phyloP scores from a whole-genome alignment of 441 rosid species.

The Adansonia gregorii region DNA sequence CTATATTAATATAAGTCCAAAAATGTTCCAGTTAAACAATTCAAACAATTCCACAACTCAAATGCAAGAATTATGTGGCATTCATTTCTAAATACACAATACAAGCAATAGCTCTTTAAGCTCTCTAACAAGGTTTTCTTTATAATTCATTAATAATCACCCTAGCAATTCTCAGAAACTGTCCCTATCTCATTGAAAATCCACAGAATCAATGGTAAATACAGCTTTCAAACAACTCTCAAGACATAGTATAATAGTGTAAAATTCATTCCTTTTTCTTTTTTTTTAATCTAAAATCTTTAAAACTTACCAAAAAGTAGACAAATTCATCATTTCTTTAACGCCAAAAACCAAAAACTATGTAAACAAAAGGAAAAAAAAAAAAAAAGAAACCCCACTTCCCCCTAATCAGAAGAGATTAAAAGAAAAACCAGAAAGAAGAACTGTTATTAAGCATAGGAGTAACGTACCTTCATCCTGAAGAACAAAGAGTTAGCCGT shows the following conservation, averaged over 20 bases:
- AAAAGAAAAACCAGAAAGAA: not conserved
- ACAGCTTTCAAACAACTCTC: not conserved
- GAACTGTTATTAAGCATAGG: not conserved
- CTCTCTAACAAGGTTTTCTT: not conserved
- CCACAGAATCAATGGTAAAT: not conserved
- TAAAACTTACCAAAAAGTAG: not conserved
- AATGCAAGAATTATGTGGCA: not conserved
- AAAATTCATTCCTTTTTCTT: not conserved
- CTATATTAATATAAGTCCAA: not conserved
- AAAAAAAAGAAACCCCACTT: not conserved
- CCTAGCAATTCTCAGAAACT: not conserved
- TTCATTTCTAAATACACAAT: not conserved
- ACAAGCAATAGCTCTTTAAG: not conserved
- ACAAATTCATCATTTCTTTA: not conserved
- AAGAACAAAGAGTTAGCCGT: conserved; percentile 46
- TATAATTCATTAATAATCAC: not conserved
- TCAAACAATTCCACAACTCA: not conserved
- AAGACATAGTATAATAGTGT: not conserved
- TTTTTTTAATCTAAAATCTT: not conserved
- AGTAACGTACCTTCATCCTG: conserved; percentile 66
- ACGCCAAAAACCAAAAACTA: conserved; percentile 1
- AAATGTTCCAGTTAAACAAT: not conserved
- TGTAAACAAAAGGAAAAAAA: not conserved
- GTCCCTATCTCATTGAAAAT: not conserved
- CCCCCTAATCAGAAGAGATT: not conserved